Percentiles rank a stretch among this genome's conserved stretches.
phyloP scores from a whole-genome alignment of 2,329 filamentous ascomycete species.

The Penicillium thymicola region DNA sequence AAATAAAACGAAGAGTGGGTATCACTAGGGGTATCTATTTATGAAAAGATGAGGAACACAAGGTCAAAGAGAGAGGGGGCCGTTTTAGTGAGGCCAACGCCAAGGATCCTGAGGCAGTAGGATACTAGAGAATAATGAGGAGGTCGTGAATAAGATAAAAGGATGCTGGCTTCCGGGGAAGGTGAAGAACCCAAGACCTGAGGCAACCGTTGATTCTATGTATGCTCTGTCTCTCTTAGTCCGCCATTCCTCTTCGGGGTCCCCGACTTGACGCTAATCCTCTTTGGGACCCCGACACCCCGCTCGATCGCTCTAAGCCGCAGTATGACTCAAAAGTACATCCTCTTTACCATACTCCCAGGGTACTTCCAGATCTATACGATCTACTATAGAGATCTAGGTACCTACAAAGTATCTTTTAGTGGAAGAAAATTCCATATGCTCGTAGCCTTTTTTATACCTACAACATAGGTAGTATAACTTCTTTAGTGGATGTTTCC shows the following conservation, averaged over 20 bases:
- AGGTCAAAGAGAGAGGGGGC: background rate
- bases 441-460: background rate
- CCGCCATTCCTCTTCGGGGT: slow-evolving; percentile 25
- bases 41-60: background rate
- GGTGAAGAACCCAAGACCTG: slow-evolving; percentile 22
- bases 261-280: slow-evolving; percentile 30
- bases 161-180: slow-evolving; percentile 9
- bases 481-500: background rate
- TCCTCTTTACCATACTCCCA: background rate
- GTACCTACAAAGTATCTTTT: background rate
- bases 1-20: slow-evolving; percentile 4
- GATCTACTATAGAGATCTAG: background rate
- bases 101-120: background rate
- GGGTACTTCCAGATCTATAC: background rate
- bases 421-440: background rate
- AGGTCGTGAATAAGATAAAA: slow-evolving; percentile 4
- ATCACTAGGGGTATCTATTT: slow-evolving; percentile 6
- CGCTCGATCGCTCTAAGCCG: slow-evolving; percentile 10
- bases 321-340: slow-evolving; percentile 7
- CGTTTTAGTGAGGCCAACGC: background rate
- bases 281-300: slow-evolving; percentile 25
- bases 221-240: slow-evolving; percentile 1
- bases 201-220: slow-evolving; percentile 8
- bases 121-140: background rate
- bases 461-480: background rate